Evolutionary conservation across 768 basidiomycete species (phyloP).

Genomic region (Russula dissimulans): DNA sequence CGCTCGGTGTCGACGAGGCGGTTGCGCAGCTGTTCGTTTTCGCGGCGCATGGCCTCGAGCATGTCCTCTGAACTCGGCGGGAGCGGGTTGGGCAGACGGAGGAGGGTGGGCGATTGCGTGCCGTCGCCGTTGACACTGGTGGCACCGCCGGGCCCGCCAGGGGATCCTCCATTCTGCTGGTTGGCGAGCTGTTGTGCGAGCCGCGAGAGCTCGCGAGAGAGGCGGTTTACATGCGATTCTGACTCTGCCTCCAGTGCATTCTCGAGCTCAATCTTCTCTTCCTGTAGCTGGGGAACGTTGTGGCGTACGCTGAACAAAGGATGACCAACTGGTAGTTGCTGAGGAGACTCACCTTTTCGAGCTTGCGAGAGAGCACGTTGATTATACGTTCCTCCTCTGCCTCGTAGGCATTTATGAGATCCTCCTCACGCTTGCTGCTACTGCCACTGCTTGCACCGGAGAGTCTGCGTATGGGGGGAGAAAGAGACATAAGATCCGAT

Average conservation of each 20-base stretch:
- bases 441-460: constrained; percentile 42
- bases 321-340: not conserved
- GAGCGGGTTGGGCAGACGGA: constrained; percentile 24
- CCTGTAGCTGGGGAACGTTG: constrained; percentile 46
- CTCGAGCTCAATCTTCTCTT: constrained; percentile 79
- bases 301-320: not conserved
- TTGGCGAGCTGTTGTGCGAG: constrained; percentile 44
- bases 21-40: constrained; percentile 67
- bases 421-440: constrained; percentile 48
- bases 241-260: constrained; percentile 77
- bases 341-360: constrained; percentile 56
- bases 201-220: constrained; percentile 61
- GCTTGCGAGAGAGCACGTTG: constrained; percentile 71
- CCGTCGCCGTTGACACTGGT: constrained; percentile 23
- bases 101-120: constrained; percentile 14
- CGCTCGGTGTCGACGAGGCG: constrained; percentile 66
- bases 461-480: constrained; percentile 52
- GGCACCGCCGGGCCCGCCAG: not conserved
- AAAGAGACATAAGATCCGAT: constrained; percentile 27
- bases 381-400: constrained; percentile 87
- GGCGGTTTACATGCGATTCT: constrained; percentile 73
- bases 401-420: constrained; percentile 80
- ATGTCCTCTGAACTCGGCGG: constrained; percentile 44
- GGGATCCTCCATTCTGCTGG: constrained; percentile 23
- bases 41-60: constrained; percentile 65